Evolutionary conservation across 352 stramenopile genomes (phyloP), one percentile per base, ranked within the genome.

Genomic region (Phytophthora tentaculata): DNA sequence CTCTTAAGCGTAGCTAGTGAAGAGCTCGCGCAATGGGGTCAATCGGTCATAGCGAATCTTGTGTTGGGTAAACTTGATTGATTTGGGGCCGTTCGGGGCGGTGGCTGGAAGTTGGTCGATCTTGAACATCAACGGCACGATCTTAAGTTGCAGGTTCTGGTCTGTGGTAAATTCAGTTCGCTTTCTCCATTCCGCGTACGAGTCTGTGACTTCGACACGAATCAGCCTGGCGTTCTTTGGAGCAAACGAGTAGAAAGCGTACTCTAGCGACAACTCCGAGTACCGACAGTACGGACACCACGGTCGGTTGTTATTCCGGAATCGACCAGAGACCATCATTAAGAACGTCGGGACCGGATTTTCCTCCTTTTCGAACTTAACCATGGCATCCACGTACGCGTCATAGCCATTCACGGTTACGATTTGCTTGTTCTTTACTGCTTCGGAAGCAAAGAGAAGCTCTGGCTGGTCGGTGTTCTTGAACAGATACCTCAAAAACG

Each of bases 201-300:
- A 81, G 51, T 77, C 64, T 1, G 84, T 77, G 14, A 93, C 85
- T 59, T 92, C 80, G 12, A 93, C 78, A 6, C 83, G 80, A 56
- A 93, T 70, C 49, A 95, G 63, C 13, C 78, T 69, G 0, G 87
- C 62, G 23, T 81, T 74, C 3, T 78, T 75, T 1, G 84, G 84
- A 12, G 87, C 87, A 35, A 86, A 92, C n/a, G 73, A 67, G 45
- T 87, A 88, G 64, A 92, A 95, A 0, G 74, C 76, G 55, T 89
- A 92, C 72, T 95, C 82, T 17, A 91, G 26, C 1, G 84, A 82
- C 26, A 92, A 60, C 63, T 95, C 81, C 5, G 81, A 89, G 67
- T 80, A 93, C 17, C 87, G 84, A 52, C 87, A 95, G 71, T 91
- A 95, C 16, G 83, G 81, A 72, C 87, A 95, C 84, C 87, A 95